Evolutionary conservation across 371 early-diverging fungal species (phyloP).

Genomic region (Umbelopsis sp.): DNA sequence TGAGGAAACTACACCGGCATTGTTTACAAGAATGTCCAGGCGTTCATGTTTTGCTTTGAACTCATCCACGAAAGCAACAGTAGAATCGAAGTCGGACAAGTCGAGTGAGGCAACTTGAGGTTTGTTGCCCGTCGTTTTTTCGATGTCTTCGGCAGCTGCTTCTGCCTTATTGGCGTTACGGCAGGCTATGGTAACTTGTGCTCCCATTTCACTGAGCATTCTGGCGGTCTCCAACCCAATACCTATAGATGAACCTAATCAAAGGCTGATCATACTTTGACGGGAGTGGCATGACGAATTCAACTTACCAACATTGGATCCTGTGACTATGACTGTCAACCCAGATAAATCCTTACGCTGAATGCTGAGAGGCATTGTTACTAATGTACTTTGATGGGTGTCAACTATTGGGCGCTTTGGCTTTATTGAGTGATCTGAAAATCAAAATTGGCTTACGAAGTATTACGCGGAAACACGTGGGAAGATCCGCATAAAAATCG

Average conservation of each 20-base stretch:
- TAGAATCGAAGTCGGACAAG: slow-evolving; percentile 53
- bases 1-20: slow-evolving; percentile 59
- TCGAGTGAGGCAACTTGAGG: slow-evolving; percentile 57
- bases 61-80: slow-evolving; percentile 45
- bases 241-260: slow-evolving; percentile 25
- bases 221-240: slow-evolving; percentile 52
- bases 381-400: too few species aligned
- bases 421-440: too few species aligned
- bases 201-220: slow-evolving; percentile 46
- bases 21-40: slow-evolving; percentile 61
- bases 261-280: not conserved
- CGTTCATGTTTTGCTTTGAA: slow-evolving; percentile 41
- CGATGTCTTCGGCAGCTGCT: slow-evolving; percentile 49
- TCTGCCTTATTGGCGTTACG: slow-evolving; percentile 42
- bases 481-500: too few species aligned
- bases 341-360: slow-evolving; percentile 26
- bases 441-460: too few species aligned
- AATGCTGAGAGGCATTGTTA: slow-evolving; percentile 5
- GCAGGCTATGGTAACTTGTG: slow-evolving; percentile 49
- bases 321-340: slow-evolving; percentile 51
- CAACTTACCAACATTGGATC: slow-evolving; percentile 35
- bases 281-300: not conserved
- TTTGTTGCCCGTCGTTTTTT: slow-evolving; percentile 43
- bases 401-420: too few species aligned
- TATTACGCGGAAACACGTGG: too few species aligned